Percentiles rank a stretch among this genome's conserved stretches.
phyloP scores from a whole-genome alignment of 176 grass and related monocot species.

The Carex scoparia region DNA sequence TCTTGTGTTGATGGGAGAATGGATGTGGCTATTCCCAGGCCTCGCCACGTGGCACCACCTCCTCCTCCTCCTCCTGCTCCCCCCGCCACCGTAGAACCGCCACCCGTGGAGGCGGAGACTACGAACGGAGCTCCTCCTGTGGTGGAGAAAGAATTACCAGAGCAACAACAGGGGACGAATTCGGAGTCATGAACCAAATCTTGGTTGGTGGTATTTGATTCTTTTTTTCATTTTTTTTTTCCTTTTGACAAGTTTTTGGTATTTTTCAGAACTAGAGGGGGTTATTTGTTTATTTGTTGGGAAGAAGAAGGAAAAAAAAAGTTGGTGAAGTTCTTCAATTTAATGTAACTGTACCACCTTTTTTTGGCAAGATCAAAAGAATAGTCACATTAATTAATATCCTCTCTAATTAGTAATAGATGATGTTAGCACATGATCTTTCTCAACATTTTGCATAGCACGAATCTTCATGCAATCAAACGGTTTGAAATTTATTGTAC shows the following conservation, averaged over 20 bases:
- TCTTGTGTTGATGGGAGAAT: slow-evolving; percentile 35
- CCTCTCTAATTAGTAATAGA: not conserved
- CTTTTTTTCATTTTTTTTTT: slow-evolving; percentile 15
- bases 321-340: slow-evolving; percentile 6
- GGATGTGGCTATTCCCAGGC: slow-evolving; percentile 1
- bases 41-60: not conserved
- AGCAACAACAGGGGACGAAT: not conserved
- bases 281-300: slow-evolving; percentile 27
- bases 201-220: not conserved
- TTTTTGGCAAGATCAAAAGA: slow-evolving; percentile 17
- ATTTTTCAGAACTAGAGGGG: slow-evolving; percentile 8
- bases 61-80: not conserved
- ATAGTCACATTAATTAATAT: slow-evolving; percentile 4
- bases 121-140: not conserved
- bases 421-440: not conserved
- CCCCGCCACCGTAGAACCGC: not conserved
- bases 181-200: not conserved
- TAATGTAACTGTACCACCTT: not conserved
- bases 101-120: not conserved
- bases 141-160: not conserved
- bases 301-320: not conserved
- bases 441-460: not conserved
- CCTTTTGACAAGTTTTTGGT: slow-evolving; percentile 8
- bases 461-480: not conserved
- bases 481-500: not conserved